Evolutionary conservation across 306 rosid genomes (phyloP).

Genomic region (Casuarina cunninghamiana): DNA sequence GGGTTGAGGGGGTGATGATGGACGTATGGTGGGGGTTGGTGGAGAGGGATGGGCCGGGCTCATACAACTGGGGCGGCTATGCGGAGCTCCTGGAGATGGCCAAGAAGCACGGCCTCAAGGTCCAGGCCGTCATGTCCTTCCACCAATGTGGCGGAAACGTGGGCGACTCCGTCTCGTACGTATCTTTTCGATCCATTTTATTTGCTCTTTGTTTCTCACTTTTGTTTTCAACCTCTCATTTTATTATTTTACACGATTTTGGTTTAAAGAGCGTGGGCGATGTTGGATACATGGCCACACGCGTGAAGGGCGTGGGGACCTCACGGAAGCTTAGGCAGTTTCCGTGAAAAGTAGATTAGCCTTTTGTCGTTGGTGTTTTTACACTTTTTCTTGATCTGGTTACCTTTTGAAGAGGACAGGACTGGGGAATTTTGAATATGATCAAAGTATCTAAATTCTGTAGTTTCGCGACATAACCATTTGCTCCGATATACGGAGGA

Average conservation of each 20-base stretch:
- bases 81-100: constrained; percentile 85
- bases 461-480: too few species aligned
- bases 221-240: background rate
- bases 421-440: background rate
- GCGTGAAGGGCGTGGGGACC: constrained; percentile 9
- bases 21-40: constrained; percentile 99
- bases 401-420: background rate
- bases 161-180: constrained; percentile 89
- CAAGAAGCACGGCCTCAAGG: constrained; percentile 82
- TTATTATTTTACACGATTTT: background rate
- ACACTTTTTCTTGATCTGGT: background rate
- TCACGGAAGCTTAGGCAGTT: background rate
- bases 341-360: background rate
- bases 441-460: too few species aligned
- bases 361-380: background rate
- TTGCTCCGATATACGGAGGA: too few species aligned
- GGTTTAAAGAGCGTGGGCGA: background rate
- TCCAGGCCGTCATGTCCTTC: constrained; percentile 97
- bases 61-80: constrained; percentile 92
- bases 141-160: constrained; percentile 99
- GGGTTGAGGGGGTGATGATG: constrained; percentile 93
- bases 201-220: too few species aligned
- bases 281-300: background rate
- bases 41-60: constrained; percentile 69
- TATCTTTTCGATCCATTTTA: background rate